Percentiles rank a stretch among this genome's conserved stretches.
Evolutionary conservation across 345 rosid genomes (phyloP).

Genomic region (Ailanthus altissimus): DNA sequence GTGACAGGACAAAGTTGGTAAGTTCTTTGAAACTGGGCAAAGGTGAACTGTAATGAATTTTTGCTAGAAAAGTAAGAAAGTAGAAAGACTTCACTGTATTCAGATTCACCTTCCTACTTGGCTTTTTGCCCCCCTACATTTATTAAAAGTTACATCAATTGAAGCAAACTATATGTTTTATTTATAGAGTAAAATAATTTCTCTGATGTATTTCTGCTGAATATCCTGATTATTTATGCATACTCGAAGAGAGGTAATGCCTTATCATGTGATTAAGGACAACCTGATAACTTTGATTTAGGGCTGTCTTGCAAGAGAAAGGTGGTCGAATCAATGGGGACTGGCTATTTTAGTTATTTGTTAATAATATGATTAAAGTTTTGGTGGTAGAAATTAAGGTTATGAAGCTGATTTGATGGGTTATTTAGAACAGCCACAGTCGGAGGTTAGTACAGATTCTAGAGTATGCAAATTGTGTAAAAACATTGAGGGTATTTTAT

Average conservation of each 20-base stretch:
- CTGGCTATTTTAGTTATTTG: background rate
- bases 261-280: background rate
- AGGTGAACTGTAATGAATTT: slow-evolving; percentile 32
- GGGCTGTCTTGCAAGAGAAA: background rate
- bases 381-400: background rate
- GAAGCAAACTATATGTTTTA: background rate
- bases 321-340: background rate
- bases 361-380: background rate
- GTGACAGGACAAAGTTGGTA: slow-evolving; percentile 97
- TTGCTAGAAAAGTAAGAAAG: slow-evolving; percentile 26
- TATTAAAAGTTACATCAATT: background rate
- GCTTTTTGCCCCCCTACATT: background rate
- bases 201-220: slow-evolving; percentile 1
- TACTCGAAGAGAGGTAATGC: background rate
- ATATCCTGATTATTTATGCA: background rate
- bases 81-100: slow-evolving; percentile 5
- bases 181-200: slow-evolving; percentile 6
- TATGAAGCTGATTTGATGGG: background rate
- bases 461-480: background rate
- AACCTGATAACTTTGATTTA: background rate
- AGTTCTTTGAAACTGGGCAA: slow-evolving; percentile 44
- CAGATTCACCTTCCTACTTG: background rate
- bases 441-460: background rate
- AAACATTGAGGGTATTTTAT: background rate
- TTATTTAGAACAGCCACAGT: background rate